Base-by-base conservation (phyloP, 306 rosid genomes). In the Herpetospermum pedunculosum region DNA sequence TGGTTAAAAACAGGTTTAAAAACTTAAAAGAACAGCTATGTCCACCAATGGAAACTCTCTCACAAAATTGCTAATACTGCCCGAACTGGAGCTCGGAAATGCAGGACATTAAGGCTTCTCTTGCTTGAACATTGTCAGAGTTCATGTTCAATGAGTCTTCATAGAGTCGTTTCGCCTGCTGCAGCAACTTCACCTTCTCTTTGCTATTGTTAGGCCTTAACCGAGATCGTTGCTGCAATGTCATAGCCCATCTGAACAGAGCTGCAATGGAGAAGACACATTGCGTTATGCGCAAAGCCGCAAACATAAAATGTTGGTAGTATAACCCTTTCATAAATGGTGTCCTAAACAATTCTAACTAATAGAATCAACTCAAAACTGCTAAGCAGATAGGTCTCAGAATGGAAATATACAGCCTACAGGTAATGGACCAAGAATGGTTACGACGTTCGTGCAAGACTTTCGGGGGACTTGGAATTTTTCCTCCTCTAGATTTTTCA, bases 191-290 rank as follows among this genome's bases (percentile, higher is more conserved):
- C 77, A 81, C 78, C 79, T 91, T 94, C 83, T 94, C 97, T 84
- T 84, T 91, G 48, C 97, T 90, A 38, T 88, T 89, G 34, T 83
- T 75, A 8, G 97, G 92, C 76, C 97, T 80, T 77, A 91, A 82
- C 50, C 84, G 95, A 14, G 97, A 91, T 82, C 99, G 81, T 82
- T 89, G 96, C 82, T 94, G 99, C 80, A 94, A 86, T 64, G 92
- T 81, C 76, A 80, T 78, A 32, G 89, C 99, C 99, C 99, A 94
- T 88, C 95, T 83, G 84, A 84, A 91, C 63, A 91, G 79, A 65
- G 99, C 97, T 94, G 91, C 73, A 67, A 53, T 71, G 67, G 48
- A 53, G 76, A 72, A 15, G 26, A 55, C 18, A 15, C 8, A 5
- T 50, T 9, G 16, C 28, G 70, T 68, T 68, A 67, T 41, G 32